Evolutionary conservation across 2,329 filamentous ascomycete species (phyloP), one percentile per base, ranked within the genome.

Genomic region (Fusarium lateritium): DNA sequence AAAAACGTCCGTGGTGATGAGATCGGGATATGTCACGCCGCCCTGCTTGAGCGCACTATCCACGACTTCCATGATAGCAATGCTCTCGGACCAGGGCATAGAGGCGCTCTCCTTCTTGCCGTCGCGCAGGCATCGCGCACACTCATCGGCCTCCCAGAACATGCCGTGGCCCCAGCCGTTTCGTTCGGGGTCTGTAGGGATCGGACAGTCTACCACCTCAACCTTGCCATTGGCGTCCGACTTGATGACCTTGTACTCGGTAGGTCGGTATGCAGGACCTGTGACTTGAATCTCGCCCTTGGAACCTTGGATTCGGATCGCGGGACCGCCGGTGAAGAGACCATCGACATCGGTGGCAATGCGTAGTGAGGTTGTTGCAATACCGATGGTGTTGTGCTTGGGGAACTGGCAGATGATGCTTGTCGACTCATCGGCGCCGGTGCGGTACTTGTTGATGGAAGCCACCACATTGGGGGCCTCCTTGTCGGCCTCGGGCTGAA

Each of bases 141-240:
- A 91, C 82, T 94, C 92, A 77, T 94, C 92, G 2, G 93, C 93
- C 78, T 94, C 92, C 91, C 91, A 95, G 81, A 93, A 96, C 92
- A 97, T 96, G 50, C 93, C 94, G 69, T 93, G 91, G 13, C 93
- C 93, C 81, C 82, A 85, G 69, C 75, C 70, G 26, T 80, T 76
- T 33, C 83, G 80, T 69, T 80, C 81, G 24, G 79, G 72, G 72
- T 89, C 86, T 56, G 77, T 76, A 40, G 87, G 86, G 43, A 88
- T 84, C 14, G 85, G 84, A 74, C 82, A 86, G 70, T 86, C 82
- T 51, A 88, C 81, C 14, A 83, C 78, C 72, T 88, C 84, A 28
- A 83, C 76, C 42, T 82, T 80, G 50, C 82, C 83, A 28, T 80
- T 83, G 47, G 78, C 78, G 38, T 83, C 84, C 69, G 81, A 81